phyloP scores from a whole-genome alignment of 352 stramenopile genomes.

The Phytophthora tentaculata region DNA sequence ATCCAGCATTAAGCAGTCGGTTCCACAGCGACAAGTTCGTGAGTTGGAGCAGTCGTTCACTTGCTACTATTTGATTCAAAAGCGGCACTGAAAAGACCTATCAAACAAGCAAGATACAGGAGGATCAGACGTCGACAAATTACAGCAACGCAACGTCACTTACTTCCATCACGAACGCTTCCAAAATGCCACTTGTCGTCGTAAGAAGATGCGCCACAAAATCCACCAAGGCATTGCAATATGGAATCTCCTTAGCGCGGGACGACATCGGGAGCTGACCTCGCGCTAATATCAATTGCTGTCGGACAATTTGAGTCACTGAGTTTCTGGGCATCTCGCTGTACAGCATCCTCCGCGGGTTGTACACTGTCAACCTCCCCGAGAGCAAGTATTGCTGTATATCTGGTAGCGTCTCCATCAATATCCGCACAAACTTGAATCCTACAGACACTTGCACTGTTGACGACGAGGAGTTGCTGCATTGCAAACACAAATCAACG shows the following conservation, averaged over 20 bases:
- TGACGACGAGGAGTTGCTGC: slow-evolving; percentile 7
- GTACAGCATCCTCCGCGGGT: slow-evolving; percentile 28
- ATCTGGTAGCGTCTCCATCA: slow-evolving; percentile 31
- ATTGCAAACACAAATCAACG: slow-evolving; percentile 58
- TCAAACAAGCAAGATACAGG: neutral
- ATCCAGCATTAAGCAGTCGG: slow-evolving; percentile 34
- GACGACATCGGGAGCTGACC: slow-evolving; percentile 25
- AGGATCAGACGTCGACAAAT: no score
- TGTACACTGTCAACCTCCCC: slow-evolving; percentile 22
- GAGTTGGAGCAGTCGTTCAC: slow-evolving; percentile 31
- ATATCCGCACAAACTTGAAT: slow-evolving; percentile 19
- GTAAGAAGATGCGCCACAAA: slow-evolving; percentile 35
- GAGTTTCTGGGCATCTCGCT: slow-evolving; percentile 32
- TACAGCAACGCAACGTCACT: neutral
- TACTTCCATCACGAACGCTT: slow-evolving; percentile 44
- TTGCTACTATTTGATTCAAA: slow-evolving; percentile 40
- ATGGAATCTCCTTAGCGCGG: slow-evolving; percentile 20
- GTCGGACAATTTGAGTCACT: slow-evolving; percentile 35
- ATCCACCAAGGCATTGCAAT: slow-evolving; percentile 37
- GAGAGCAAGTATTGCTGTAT: slow-evolving; percentile 47
- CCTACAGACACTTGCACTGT: slow-evolving; percentile 6
- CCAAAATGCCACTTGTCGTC: slow-evolving; percentile 27
- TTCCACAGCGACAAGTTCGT: slow-evolving; percentile 37
- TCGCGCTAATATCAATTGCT: slow-evolving; percentile 31
- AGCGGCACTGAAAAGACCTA: slow-evolving; percentile 59